A percentile compares a stretch with the other conserved stretches of the same genome.
phyloP scores from a whole-genome alignment of 2,329 filamentous ascomycete species.

The Aspergillus ustus region DNA sequence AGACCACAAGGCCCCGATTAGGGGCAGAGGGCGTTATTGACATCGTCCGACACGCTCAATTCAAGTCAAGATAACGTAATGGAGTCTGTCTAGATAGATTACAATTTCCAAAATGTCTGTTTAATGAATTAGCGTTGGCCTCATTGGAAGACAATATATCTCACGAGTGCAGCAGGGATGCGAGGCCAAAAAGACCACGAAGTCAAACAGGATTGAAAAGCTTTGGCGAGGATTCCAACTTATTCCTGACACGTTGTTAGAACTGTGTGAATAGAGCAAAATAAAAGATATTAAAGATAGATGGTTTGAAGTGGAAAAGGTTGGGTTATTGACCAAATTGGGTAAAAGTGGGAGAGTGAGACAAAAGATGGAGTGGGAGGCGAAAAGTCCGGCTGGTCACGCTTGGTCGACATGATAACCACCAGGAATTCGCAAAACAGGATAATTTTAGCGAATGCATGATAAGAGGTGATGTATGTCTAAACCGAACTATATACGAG shows the following conservation, averaged over 20 bases:
- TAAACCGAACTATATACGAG: neutral
- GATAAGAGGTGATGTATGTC: neutral
- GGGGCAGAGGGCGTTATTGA: constrained; percentile 19
- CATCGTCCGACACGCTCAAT: constrained; percentile 2
- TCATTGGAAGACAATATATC: neutral
- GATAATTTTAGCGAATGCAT: neutral
- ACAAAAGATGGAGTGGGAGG: constrained; percentile 1
- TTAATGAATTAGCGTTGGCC: neutral
- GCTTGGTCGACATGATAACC: neutral
- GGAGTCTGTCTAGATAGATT: neutral
- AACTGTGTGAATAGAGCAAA: neutral
- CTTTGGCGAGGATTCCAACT: no score
- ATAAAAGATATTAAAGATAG: neutral
- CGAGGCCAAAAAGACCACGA: neutral
- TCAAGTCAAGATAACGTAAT: neutral
- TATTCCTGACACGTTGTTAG: no score
- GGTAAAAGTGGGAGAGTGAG: neutral
- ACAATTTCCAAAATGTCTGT: neutral
- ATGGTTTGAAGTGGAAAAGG: neutral
- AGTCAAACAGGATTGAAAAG: neutral
- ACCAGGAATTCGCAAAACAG: neutral
- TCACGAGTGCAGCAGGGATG: neutral
- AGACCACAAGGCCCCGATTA: constrained; percentile 72
- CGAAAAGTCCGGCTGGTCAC: neutral
- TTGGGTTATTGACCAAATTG: constrained; percentile 2